These are phyloP conservation scores for Heliamphora pulchella DNA, from an alignment of 179 eudicot species.

Conservation along the genomic window DNA sequence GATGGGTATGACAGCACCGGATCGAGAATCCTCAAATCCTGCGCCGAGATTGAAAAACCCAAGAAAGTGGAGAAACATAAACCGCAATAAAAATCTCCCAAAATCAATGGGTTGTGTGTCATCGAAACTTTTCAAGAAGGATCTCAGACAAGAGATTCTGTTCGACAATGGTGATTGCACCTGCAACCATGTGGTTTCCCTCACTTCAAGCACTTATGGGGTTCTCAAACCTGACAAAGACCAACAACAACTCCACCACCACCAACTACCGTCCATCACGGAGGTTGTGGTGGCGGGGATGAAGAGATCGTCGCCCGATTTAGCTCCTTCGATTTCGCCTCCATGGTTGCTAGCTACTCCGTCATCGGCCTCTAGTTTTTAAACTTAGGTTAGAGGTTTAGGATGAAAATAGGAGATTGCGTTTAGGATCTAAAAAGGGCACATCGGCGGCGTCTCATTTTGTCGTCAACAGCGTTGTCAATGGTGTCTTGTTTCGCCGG, in stretches of 20 bases:
- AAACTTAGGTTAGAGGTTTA: too few species aligned
- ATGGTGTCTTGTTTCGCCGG: too few species aligned
- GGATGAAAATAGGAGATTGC: too few species aligned
- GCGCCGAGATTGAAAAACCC: constrained; percentile 18
- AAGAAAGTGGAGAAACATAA: not conserved
- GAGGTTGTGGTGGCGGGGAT: too few species aligned
- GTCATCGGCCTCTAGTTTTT: too few species aligned
- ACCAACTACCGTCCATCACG: too few species aligned
- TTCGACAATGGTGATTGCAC: constrained; percentile 27
- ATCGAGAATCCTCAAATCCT: constrained; percentile 27
- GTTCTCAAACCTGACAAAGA: constrained; percentile 55
- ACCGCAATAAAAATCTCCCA: not conserved
- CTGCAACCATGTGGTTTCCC: constrained; percentile 61
- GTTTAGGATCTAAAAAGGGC: too few species aligned
- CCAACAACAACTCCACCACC: not conserved
- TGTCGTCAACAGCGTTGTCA: too few species aligned
- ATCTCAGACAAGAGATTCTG: constrained; percentile 29
- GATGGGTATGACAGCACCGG: constrained; percentile 31
- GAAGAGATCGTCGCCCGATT: not conserved
- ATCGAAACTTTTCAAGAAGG: constrained; percentile 49
- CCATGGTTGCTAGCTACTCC: not conserved
- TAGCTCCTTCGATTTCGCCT: not conserved
- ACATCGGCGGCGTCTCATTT: too few species aligned
- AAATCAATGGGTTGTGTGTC: constrained; percentile 73
- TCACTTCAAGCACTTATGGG: constrained; percentile 82